Base-by-base conservation (phyloP, 1,139 yeast genomes). In the Geotrichum reessii region DNA sequence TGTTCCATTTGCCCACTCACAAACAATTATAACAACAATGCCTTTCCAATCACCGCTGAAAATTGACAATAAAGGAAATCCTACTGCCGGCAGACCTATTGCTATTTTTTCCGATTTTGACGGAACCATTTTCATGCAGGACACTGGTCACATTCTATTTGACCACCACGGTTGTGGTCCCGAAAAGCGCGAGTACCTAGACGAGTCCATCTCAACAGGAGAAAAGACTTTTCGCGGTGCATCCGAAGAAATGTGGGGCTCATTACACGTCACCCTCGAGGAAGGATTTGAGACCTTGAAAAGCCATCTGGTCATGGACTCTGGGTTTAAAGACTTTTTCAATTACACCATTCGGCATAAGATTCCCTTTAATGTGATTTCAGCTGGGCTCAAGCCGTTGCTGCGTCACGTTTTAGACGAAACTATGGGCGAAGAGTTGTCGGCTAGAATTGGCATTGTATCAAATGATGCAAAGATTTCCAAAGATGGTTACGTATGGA, bases 301-400 rank as follows among this genome's bases (percentile, higher is more conserved):
- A 67, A 71, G 79, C 61, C 71, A 81, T 66, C 76, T 84, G 61
- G 77, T 78, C 61, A 78, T 84, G 66, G 89, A 84, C 68, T 80
- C 82, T 1, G 87, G 85, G 48, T 84, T 84, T 69, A 74, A 75
- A 65, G 73, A 74, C 40, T 84, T 83, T 67, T 81, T 82, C 71
- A 74, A 78, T 58, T 84, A 79, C 75, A 78, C 84, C 63, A 74
- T 74, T 52, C 71, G 73, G 44, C 76, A 79, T 63, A 73, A 75
- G 47, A 81, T 84, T 59, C 85, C 86, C 4, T 82, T 84, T 61
- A 78, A 83, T 52, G 86, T 84, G 44, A 82, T 84, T 60, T 79
- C 84, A 50, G 84, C 87, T n/a, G 89, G 89, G 14, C 78, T 84
- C 78, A 78, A 77, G 66, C 89, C 89, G 12, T 77, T 84, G 61